Base-by-base conservation (phyloP, 2,329 filamentous ascomycete genomes). In the Emergomyces pasteurianus region DNA sequence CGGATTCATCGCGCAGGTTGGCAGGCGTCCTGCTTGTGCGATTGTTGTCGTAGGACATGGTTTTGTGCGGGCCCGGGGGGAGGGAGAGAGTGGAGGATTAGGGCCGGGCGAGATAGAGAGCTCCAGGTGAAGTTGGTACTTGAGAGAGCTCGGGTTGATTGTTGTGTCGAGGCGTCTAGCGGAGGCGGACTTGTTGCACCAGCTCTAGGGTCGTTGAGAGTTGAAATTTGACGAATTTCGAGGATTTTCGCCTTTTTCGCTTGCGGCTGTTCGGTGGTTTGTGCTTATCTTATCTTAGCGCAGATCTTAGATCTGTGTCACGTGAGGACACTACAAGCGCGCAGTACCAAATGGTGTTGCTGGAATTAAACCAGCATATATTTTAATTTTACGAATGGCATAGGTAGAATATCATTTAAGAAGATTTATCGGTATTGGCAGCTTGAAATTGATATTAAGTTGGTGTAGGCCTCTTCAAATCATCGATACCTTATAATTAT, bases 1-100 rank as follows among this genome's bases (percentile, higher is more conserved):
- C 94, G 73, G 90, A 95, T 74, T 95, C 91, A 76, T 92, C 88
- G 70, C 86, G 85, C 65, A 78, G 70, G 68, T 71, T 73, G 64
- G 75, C 58, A 36, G 63, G 69, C 67, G 70, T 74, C 71, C 69
- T 71, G 65, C 72, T 77, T 66, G 68, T 69, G 69, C 72, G 74
- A 68, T 76, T 75, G 68, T 76, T 75, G 59, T 76, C 72, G 71
- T 75, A 76, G 52, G 76, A 75, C 77, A 79, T 78, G 64, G 67
- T 73, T 60, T n/a, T 18, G 47, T 61, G 52, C 38, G 46, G 57
- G 38, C 38, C 43, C 67, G 66, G 66, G 61, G 66, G 64, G 63
- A 18, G 18, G 21, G 36, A 18, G 18, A 14, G 36, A 34, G 38
- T 23, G 23, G 49, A n/a, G 21, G 38, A n/a, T 12, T 68, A 69